Conservation (phyloP, 2,329 filamentous ascomycete species). For the Fusarium albidum region DNA sequence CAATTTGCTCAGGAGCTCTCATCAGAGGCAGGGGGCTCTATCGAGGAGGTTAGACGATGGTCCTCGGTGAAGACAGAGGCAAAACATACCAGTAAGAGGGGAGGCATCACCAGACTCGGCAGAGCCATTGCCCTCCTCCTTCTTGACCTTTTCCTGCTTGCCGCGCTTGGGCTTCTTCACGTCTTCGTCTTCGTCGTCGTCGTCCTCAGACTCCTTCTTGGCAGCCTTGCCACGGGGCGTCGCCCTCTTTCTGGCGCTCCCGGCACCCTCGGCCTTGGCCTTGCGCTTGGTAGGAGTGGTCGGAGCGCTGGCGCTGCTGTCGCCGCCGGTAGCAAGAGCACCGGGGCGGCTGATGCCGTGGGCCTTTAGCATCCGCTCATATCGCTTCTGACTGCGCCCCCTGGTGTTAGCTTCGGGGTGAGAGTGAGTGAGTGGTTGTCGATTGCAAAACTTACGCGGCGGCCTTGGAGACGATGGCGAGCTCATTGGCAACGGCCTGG, state of each 20-base stretch:
- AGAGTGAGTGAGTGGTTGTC: background rate
- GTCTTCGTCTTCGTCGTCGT: slow-evolving; percentile 37
- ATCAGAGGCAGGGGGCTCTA: slow-evolving; percentile 29
- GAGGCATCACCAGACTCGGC: slow-evolving; percentile 18
- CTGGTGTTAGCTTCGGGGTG: background rate
- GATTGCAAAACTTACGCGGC: slow-evolving; percentile 70
- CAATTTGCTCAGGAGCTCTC: slow-evolving; percentile 12
- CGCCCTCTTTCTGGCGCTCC: slow-evolving; percentile 40
- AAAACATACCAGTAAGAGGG: slow-evolving; percentile 31
- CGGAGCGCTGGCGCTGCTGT: slow-evolving; percentile 10
- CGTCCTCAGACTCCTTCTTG: slow-evolving; percentile 39
- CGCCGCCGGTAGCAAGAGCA: slow-evolving; percentile 7
- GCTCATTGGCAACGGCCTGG: slow-evolving; percentile 68
- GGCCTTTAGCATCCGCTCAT: slow-evolving; percentile 70
- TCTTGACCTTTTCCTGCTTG: slow-evolving; percentile 30
- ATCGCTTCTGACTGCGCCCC: slow-evolving; percentile 67
- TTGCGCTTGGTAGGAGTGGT: slow-evolving; percentile 43
- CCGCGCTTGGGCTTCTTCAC: slow-evolving; percentile 32
- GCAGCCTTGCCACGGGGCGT: slow-evolving; percentile 29
- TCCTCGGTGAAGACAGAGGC: background rate
- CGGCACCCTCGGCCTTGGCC: slow-evolving; percentile 29
- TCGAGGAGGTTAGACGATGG: background rate
- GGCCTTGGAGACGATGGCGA: slow-evolving; percentile 69
- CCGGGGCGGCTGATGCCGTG: slow-evolving; percentile 54
- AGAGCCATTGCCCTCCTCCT: slow-evolving; percentile 30